Conservation (phyloP, 306 rosid species). For the Dicorynia guianensis region DNA sequence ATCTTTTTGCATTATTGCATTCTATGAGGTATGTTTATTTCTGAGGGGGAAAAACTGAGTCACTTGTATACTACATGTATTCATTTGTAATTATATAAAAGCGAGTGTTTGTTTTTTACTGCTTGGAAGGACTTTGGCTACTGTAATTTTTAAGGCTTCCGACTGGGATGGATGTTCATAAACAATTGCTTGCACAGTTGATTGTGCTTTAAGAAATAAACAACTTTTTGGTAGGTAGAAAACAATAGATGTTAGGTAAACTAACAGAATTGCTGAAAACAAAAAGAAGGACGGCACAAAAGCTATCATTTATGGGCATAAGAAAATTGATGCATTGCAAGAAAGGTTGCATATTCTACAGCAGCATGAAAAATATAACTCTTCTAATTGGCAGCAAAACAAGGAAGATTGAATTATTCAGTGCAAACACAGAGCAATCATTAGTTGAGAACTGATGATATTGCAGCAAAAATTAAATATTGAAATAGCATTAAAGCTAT, state of each 20-base stretch:
- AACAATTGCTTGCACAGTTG: constrained; percentile 41
- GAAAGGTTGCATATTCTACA: background rate
- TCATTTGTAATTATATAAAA: constrained; percentile 75
- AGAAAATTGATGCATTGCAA: background rate
- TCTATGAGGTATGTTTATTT: constrained; percentile 72
- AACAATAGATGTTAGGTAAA: constrained; percentile 37
- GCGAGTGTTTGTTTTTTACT: constrained; percentile 69
- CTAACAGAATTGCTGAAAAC: constrained; percentile 34
- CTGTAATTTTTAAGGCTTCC: constrained; percentile 15
- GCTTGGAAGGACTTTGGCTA: constrained; percentile 18
- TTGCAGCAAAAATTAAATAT: no score
- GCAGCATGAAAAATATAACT: background rate
- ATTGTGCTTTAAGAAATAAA: constrained; percentile 54
- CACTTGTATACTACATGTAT: constrained; percentile 76
- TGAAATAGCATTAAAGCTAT: no score
- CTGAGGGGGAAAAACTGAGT: constrained; percentile 55
- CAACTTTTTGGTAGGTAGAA: constrained; percentile 45
- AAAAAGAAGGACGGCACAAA: constrained; percentile 16
- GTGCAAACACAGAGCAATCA: background rate
- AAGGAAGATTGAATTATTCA: constrained; percentile 2
- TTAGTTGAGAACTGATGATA: background rate
- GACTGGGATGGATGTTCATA: constrained; percentile 16
- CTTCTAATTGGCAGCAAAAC: constrained; percentile 1
- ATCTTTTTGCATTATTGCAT: constrained; percentile 61
- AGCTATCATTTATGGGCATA: background rate